Evolutionary conservation across 129 eudicot genomes (phyloP), one percentile per base, ranked within the genome.

Genomic region (Artemisia annua): DNA sequence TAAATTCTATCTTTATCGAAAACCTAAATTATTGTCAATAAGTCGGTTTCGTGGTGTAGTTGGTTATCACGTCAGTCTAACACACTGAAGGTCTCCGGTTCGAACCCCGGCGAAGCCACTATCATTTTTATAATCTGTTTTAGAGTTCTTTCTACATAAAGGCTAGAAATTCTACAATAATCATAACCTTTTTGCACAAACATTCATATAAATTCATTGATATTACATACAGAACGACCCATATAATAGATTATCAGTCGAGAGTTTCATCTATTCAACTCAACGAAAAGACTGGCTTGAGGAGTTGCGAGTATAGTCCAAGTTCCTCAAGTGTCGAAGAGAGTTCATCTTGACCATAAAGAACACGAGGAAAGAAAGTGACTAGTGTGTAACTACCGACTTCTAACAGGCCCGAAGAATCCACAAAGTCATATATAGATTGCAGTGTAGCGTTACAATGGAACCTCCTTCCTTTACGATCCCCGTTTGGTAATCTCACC

Each of bases 61-160:
- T 88, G 96, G 96, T 83, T 88, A 88, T 85, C 91, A 88, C 95
- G 90, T 88, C 94, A 85, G 94, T 87, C 94, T 87, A 87, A 87
- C 90, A 87, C 94, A 82, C 90, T 85, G 90, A 87, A 85, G 94
- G 90, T 85, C 94, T 85, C 94, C 87, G 89, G 94, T 87, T 87
- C 94, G 81, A 87, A 63, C 82, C 85, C 85, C 87, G 89, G 93
- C 87, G 86, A 87, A 76, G 88, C 91, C 86, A 83, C 0, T 4
- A 0, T 0, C 3, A 35, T 35, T 35, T 35, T 5, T 28, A 35
- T 35, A 35, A 5, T 35, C 9, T 0, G 43, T 35, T 35, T 35
- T 35, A 6, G 1, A 0, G 7, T 6, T 32, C 0, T 32, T 32
- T 35, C 43, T 35, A 35, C 43, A 5, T 6, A 35, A 35, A 35